Conservation (phyloP, 2,329 filamentous ascomycete genomes). For the Colletotrichum spaethianum region DNA sequence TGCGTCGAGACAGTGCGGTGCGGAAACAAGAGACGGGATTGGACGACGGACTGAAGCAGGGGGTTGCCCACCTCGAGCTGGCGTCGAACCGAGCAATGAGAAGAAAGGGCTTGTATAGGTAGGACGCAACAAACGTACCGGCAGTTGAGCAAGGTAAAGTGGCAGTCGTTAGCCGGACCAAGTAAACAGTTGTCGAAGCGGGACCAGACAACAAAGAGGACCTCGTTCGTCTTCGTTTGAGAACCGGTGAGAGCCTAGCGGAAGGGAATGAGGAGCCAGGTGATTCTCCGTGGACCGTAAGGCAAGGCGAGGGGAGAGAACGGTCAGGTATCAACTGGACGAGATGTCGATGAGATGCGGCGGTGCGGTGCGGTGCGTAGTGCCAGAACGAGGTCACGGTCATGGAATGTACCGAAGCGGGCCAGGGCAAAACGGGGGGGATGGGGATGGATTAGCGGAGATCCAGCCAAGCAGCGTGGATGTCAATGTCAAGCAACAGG, state of each 20-base stretch:
- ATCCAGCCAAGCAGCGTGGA: conserved; percentile 21
- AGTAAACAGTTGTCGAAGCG: conserved; percentile 3
- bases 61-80: conserved; percentile 37
- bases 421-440: conserved; percentile 27
- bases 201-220: conserved; percentile 8
- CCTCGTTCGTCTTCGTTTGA: conserved; percentile 10
- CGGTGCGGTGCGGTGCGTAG: conserved; percentile 27
- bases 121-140: conserved; percentile 32
- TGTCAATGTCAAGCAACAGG: conserved; percentile 22
- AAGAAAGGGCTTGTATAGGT: conserved; percentile 33
- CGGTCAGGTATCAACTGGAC: conserved; percentile 27
- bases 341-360: conserved; percentile 36
- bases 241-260: neutral
- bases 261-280: neutral
- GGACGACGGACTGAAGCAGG: conserved; percentile 32
- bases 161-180: conserved; percentile 17
- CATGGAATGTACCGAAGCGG: conserved; percentile 40
- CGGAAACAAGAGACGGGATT: conserved; percentile 40
- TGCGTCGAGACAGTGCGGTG: conserved; percentile 25
- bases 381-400: conserved; percentile 30
- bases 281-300: neutral
- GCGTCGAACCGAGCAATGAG: conserved; percentile 32
- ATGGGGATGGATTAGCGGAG: conserved; percentile 32
- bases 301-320: conserved; percentile 8
- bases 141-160: conserved; percentile 5